Evolutionary conservation across 1,284 basidiomycete genomes (phyloP).

Genomic region (Ustilago shanxiensis): DNA sequence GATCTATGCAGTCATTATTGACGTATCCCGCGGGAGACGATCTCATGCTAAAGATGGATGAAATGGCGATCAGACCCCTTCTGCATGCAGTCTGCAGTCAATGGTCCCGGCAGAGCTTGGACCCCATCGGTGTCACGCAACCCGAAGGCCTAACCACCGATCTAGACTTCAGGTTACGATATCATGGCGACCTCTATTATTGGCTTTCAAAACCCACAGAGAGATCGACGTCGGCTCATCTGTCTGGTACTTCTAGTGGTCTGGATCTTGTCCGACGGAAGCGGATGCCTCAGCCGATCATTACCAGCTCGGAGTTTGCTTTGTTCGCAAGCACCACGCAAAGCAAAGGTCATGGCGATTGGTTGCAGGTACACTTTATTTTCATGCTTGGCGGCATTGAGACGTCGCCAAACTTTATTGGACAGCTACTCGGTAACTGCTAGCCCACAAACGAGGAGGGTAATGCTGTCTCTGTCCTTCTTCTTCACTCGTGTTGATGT

Average conservation of each 20-base stretch:
- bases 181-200: background rate
- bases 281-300: background rate
- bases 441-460: background rate
- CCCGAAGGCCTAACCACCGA: background rate
- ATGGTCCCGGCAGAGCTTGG: too few species aligned
- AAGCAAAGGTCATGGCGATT: background rate
- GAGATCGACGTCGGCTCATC: background rate
- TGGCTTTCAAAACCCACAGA: background rate
- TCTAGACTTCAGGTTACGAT: background rate
- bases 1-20: background rate
- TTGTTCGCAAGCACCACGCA: background rate
- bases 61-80: constrained; percentile 6
- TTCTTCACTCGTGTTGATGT: background rate
- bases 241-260: too few species aligned
- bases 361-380: too few species aligned
- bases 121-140: background rate
- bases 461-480: background rate
- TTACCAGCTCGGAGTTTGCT: background rate
- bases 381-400: background rate
- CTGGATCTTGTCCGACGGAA: too few species aligned
- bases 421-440: too few species aligned
- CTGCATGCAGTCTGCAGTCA: background rate
- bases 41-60: background rate
- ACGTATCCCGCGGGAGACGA: background rate
- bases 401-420: background rate